A percentile compares a stretch with the other conserved stretches of the same genome.
phyloP scores from a whole-genome alignment of 768 basidiomycete species.

The Phaeotremella fagi region DNA sequence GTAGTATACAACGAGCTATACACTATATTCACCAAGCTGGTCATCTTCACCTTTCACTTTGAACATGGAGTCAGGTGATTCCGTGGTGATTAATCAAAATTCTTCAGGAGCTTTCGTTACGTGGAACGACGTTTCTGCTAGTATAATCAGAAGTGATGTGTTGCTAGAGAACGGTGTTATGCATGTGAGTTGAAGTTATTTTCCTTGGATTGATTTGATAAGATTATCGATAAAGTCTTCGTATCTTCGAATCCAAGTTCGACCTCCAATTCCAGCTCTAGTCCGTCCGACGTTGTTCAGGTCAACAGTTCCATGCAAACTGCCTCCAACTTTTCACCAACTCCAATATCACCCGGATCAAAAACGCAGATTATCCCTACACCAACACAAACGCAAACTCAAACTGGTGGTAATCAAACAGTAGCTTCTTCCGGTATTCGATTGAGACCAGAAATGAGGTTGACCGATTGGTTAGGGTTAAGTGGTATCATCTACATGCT shows the following conservation, averaged over 20 bases:
- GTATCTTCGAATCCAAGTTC: neutral
- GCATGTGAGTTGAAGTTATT: slow-evolving; percentile 45
- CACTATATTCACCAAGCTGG: slow-evolving; percentile 31
- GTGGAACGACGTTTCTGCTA: slow-evolving; percentile 7
- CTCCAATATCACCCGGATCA: too few relatives aligned
- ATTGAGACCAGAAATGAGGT: too few relatives aligned
- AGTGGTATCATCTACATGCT: too few relatives aligned
- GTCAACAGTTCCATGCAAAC: neutral
- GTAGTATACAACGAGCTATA: slow-evolving; percentile 30
- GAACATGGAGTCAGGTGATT: slow-evolving; percentile 16
- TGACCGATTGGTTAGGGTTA: too few relatives aligned
- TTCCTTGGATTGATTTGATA: too few relatives aligned
- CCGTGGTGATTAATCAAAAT: slow-evolving; percentile 11
- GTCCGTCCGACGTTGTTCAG: neutral
- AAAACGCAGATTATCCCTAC: too few relatives aligned
- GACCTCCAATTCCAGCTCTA: neutral
- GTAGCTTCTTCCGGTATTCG: too few relatives aligned
- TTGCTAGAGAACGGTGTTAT: slow-evolving; percentile 37
- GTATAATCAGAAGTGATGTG: slow-evolving; percentile 31
- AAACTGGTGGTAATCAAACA: too few relatives aligned
- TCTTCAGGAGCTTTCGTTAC: slow-evolving; percentile 11
- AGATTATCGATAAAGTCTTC: slow-evolving; percentile 31
- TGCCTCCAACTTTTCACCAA: too few relatives aligned
- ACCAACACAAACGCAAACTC: too few relatives aligned
- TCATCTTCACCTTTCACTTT: slow-evolving; percentile 6